A percentile compares a stretch with the other conserved stretches of the same genome.
Conservation (phyloP, 2,329 filamentous ascomycete genomes). For the Keithomyces neogunnii region DNA sequence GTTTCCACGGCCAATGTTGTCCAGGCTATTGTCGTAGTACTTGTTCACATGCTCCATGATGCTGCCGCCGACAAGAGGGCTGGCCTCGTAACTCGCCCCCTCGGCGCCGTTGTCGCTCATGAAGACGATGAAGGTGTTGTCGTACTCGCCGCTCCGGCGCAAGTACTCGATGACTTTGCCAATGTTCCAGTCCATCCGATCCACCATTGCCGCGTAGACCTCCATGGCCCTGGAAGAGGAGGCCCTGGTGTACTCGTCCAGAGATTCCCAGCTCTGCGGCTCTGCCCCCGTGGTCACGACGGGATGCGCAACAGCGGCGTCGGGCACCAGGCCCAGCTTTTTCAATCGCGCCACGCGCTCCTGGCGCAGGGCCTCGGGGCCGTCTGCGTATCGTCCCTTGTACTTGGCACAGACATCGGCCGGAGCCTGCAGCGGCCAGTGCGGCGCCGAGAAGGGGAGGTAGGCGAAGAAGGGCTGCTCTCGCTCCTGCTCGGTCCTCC, state of each 20-base stretch:
- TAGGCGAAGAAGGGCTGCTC: constrained; percentile 48
- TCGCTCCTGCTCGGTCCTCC: constrained; percentile 32
- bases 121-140: constrained; percentile 57
- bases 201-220: constrained; percentile 56
- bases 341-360: constrained; percentile 46
- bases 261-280: constrained; percentile 36
- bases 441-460: constrained; percentile 52
- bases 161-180: constrained; percentile 51
- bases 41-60: constrained; percentile 47
- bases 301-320: constrained; percentile 41
- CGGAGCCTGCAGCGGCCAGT: constrained; percentile 55
- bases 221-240: constrained; percentile 49
- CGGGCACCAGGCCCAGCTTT: constrained; percentile 44
- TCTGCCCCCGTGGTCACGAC: constrained; percentile 35
- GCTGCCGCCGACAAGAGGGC: constrained; percentile 44
- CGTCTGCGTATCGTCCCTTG: constrained; percentile 50
- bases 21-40: constrained; percentile 39
- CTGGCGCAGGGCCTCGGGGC: constrained; percentile 46
- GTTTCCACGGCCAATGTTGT: constrained; percentile 46
- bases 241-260: constrained; percentile 35
- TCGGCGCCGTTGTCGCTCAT: constrained; percentile 57
- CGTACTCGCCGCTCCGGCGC: constrained; percentile 44
- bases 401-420: constrained; percentile 48
- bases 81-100: constrained; percentile 48
- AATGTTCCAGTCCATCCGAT: constrained; percentile 51